These are phyloP conservation scores for Mercurialis annua DNA, from an alignment of 345 rosid species.

Conservation along the genomic window DNA sequence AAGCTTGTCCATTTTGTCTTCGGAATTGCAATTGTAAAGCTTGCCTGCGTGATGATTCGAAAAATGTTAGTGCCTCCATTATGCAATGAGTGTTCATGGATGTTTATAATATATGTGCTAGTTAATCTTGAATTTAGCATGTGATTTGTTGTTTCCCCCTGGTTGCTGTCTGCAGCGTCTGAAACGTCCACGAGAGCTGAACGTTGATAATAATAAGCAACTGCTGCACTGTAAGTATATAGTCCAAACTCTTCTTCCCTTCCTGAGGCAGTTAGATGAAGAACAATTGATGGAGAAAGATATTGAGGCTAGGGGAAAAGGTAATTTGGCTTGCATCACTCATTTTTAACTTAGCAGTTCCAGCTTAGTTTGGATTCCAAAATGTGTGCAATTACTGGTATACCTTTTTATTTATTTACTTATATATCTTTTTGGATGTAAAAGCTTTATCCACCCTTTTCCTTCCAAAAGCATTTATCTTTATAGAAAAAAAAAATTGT, in stretches of 20 bases:
- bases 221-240: conserved; percentile 32
- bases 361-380: background rate
- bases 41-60: conserved; percentile 16
- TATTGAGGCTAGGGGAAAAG: conserved; percentile 41
- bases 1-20: conserved; percentile 23
- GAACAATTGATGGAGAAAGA: conserved; percentile 47
- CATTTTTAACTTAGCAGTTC: background rate
- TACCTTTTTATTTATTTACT: background rate
- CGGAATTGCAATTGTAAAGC: conserved; percentile 25
- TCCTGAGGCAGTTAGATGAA: conserved; percentile 37
- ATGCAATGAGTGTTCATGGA: background rate
- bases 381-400: background rate
- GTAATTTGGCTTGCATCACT: conserved; percentile 24
- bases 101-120: background rate
- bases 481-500: no score
- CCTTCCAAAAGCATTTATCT: background rate
- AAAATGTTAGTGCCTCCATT: conserved; percentile 28
- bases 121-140: background rate
- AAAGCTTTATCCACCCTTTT: background rate
- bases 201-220: conserved; percentile 16
- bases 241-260: conserved; percentile 43
- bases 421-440: background rate
- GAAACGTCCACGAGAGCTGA: background rate
- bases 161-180: conserved; percentile 24
- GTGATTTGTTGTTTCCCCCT: background rate